phyloP scores from a whole-genome alignment of 1,284 basidiomycete genomes.

The Boletus nobilissimus region DNA sequence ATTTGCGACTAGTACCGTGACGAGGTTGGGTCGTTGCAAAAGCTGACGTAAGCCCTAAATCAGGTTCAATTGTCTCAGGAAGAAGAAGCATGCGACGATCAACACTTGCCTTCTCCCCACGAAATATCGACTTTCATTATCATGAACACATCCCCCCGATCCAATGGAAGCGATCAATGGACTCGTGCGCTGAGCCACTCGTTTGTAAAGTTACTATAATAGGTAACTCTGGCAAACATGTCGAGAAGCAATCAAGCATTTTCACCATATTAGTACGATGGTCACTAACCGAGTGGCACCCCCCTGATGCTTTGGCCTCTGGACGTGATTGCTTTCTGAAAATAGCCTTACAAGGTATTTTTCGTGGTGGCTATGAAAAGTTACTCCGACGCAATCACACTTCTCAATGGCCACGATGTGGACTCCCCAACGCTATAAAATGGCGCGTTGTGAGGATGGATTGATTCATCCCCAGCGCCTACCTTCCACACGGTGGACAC shows the following conservation, averaged over 20 bases:
- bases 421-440: constrained; percentile 31
- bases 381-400: constrained; percentile 40
- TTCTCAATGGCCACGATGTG: constrained; percentile 25
- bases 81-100: constrained; percentile 13
- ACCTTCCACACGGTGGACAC: background rate
- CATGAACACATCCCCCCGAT: background rate
- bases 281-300: constrained; percentile 36
- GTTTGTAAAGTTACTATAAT: constrained; percentile 18
- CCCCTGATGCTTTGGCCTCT: constrained; percentile 30
- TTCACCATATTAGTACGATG: constrained; percentile 28
- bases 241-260: constrained; percentile 37
- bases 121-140: constrained; percentile 14
- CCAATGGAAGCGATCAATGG: background rate
- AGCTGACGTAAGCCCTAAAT: background rate
- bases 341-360: constrained; percentile 35
- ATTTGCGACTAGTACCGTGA: no score
- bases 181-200: constrained; percentile 39
- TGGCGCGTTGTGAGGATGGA: background rate
- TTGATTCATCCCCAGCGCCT: constrained; percentile 6
- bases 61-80: constrained; percentile 16
- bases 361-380: constrained; percentile 34
- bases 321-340: constrained; percentile 33
- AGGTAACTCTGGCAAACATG: constrained; percentile 41
- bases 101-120: background rate
- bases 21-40: no score